Base-by-base conservation (phyloP, 768 basidiomycete species). In the Gymnopilus junonius region DNA sequence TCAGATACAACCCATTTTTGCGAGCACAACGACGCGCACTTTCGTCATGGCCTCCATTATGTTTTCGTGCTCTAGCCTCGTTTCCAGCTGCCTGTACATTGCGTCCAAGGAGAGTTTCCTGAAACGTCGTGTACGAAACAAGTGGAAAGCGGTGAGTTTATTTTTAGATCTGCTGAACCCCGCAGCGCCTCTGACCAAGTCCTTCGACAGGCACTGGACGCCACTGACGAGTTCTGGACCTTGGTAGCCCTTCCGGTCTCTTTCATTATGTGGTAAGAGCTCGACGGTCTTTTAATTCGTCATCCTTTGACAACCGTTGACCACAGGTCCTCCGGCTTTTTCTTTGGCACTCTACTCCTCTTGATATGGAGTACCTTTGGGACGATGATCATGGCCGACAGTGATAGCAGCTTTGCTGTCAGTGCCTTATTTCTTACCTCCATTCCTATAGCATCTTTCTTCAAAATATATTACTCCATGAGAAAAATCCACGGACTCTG, bases 111-210 rank as follows among this genome's bases (percentile, higher is more conserved):
- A 46, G 27, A 40, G 53, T 21, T 55, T 55, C 21, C 10, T 35
- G 10, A 46, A 32, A 27, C 31, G n/a, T 27, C 50, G 51, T 29
- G 29, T 61, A 20, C 21, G 25, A 14, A 23, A 34, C 37, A 31
- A 25, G 34, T 61, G 60, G 60, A 55, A 48, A 29, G 40, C 53
- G 15, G 54, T 61, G 50, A 32, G 60, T 55, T 53, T 61, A 34
- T 53, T 53, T 27, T 59, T 53, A n/a, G 39, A 20, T 0, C 23
- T 32, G 48, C 4, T 29, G 48, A 51, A 42, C 3, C 17, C 8
- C 32, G 40, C 50, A 29, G 50, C 45, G 35, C 34, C 48, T 60
- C 25, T 40, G 39, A 43, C 25, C 12, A 43, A 27, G 40, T 29
- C 4, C 25, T 51, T 27, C 29, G 23, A 1, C 1, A 55, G 45